A percentile compares a stretch with the other conserved stretches of the same genome.
Conservation (phyloP, 352 stramenopile species). For the Globisporangium takayamanum region DNA sequence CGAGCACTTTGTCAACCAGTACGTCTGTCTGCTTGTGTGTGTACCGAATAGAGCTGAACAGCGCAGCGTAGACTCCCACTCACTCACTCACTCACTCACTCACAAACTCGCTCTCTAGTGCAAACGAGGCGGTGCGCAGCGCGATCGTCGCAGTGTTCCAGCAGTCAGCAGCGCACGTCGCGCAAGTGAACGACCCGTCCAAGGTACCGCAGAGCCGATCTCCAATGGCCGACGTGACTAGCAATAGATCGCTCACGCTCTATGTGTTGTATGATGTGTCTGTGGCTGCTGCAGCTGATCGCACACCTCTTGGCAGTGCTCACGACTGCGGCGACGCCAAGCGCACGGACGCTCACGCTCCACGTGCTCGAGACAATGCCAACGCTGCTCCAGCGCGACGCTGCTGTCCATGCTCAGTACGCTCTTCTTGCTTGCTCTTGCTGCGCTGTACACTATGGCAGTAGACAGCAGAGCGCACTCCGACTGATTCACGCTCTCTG, state of each 20-base stretch:
- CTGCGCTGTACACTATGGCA: not conserved
- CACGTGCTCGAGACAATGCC: constrained; percentile 43
- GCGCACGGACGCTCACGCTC: constrained; percentile 23
- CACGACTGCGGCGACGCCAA: not conserved
- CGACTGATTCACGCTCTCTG: not conserved
- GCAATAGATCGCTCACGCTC: not conserved
- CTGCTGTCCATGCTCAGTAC: constrained; percentile 18
- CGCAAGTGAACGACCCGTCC: constrained; percentile 37
- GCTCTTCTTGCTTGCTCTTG: not conserved
- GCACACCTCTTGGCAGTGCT: constrained; percentile 23
- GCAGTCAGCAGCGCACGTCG: constrained; percentile 26
- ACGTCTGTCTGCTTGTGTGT: not conserved
- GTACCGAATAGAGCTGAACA: not conserved
- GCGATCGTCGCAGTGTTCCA: constrained; percentile 43
- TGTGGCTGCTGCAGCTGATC: not conserved
- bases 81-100: not conserved
- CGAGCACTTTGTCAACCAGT: constrained; percentile 47
- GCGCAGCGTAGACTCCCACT: not conserved
- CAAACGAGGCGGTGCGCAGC: constrained; percentile 25
- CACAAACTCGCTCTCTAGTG: constrained; percentile 15
- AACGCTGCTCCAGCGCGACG: constrained; percentile 23
- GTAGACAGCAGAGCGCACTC: not conserved
- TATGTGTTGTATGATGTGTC: not conserved
- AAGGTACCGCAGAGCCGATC: constrained; percentile 21
- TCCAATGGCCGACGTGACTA: not conserved